Evolutionary conservation across 1,139 yeast species (phyloP).

Genomic region (Yarrowia galli): DNA sequence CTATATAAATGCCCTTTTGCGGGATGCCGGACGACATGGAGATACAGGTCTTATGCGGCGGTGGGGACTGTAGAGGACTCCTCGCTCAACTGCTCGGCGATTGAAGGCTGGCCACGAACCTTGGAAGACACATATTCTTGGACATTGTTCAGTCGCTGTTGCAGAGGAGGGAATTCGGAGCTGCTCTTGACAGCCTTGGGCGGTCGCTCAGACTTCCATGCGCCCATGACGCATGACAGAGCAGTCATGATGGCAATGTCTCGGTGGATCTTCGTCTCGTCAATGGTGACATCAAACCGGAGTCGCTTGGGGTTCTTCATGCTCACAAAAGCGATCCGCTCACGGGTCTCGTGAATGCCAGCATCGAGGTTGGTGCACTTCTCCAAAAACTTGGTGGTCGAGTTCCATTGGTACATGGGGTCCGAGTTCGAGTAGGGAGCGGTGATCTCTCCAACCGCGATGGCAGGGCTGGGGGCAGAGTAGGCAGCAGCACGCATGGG

Average conservation of each 20-base stretch:
- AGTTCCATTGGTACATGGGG: slow-evolving; percentile 30
- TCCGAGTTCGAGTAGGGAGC: slow-evolving; percentile 18
- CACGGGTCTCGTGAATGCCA: slow-evolving; percentile 26
- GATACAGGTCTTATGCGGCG: background rate
- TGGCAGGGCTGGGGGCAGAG: slow-evolving; percentile 27
- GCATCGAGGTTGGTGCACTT: slow-evolving; percentile 28
- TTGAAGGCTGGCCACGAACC: slow-evolving; percentile 27
- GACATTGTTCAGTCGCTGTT: slow-evolving; percentile 27
- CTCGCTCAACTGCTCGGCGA: slow-evolving; percentile 23
- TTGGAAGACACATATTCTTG: slow-evolving; percentile 37
- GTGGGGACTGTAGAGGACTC: background rate
- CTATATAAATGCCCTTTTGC: slow-evolving; percentile 4
- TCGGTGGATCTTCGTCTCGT: slow-evolving; percentile 23
- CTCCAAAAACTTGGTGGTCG: slow-evolving; percentile 22
- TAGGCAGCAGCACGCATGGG: slow-evolving; percentile 29
- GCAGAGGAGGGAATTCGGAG: slow-evolving; percentile 22
- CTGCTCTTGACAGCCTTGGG: slow-evolving; percentile 21
- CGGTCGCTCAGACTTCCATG: slow-evolving; percentile 25
- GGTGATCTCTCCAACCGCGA: slow-evolving; percentile 24
- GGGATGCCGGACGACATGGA: background rate
- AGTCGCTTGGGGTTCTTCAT: slow-evolving; percentile 34
- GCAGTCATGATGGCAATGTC: slow-evolving; percentile 26
- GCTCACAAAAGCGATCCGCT: slow-evolving; percentile 16
- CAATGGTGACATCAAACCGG: slow-evolving; percentile 28
- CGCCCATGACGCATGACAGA: slow-evolving; percentile 25